Percentiles rank a stretch among this genome's conserved stretches.
Evolutionary conservation across 768 basidiomycete species (phyloP).

Genomic region (Candolleomyces efflorescens): DNA sequence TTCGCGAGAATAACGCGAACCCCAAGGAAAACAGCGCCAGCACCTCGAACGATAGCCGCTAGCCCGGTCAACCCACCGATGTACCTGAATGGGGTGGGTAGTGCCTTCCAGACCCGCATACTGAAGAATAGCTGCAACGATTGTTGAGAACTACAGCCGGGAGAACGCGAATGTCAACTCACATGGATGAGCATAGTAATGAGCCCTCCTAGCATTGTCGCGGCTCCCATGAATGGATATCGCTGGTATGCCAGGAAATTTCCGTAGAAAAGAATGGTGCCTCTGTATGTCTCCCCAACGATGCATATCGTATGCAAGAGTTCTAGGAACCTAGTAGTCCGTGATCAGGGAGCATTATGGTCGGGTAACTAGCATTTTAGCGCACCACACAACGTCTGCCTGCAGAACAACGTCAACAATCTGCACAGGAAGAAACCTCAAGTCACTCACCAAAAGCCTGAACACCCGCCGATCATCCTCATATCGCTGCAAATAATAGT

Average conservation of each 20-base stretch:
- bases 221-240: constrained; percentile 10
- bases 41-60: not conserved
- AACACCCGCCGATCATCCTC: constrained; percentile 14
- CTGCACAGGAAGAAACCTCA: not conserved
- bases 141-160: too few species aligned
- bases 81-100: constrained; percentile 5
- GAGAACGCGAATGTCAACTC: too few species aligned
- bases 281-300: constrained; percentile 15
- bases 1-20: not conserved
- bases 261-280: constrained; percentile 14
- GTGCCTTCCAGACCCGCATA: not conserved
- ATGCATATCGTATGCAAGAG: constrained; percentile 18
- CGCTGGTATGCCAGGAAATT: not conserved
- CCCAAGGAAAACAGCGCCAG: not conserved
- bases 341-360: not conserved
- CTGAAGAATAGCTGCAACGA: too few species aligned
- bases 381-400: not conserved
- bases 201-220: constrained; percentile 9
- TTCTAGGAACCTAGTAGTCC: constrained; percentile 15
- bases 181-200: constrained; percentile 10
- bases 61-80: constrained; percentile 4
- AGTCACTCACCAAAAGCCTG: constrained; percentile 7
- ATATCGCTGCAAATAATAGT: constrained; percentile 17
- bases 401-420: not conserved
- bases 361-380: not conserved